Conservation (phyloP, 2,329 filamentous ascomycete genomes). For the Apiospora aurea region DNA sequence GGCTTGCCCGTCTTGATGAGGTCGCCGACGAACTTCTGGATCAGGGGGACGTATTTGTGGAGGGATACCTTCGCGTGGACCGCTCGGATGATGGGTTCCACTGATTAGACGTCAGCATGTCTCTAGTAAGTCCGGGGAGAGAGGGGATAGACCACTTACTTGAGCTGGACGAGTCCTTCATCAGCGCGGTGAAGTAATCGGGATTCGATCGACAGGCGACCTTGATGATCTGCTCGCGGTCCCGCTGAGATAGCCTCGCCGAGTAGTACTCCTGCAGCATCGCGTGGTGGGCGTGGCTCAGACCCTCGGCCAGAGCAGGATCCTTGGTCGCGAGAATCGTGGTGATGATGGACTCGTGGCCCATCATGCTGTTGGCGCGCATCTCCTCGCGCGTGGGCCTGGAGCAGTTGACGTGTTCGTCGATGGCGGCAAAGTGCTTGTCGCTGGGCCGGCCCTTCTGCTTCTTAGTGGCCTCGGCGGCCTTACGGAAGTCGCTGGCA, state of each 20-base stretch:
- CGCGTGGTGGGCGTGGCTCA: slow-evolving; percentile 67
- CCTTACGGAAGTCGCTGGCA: slow-evolving; percentile 71
- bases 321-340: slow-evolving; percentile 66
- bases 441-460: slow-evolving; percentile 64
- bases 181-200: slow-evolving; percentile 73
- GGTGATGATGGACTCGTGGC: slow-evolving; percentile 66
- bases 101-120: background rate
- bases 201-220: slow-evolving; percentile 73
- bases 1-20: slow-evolving; percentile 67
- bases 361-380: slow-evolving; percentile 60
- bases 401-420: slow-evolving; percentile 60
- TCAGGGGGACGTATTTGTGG: slow-evolving; percentile 70
- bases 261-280: slow-evolving; percentile 74
- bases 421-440: slow-evolving; percentile 67
- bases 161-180: slow-evolving; percentile 69
- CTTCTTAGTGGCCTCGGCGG: slow-evolving; percentile 69
- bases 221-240: slow-evolving; percentile 74
- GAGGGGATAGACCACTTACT: slow-evolving; percentile 57
- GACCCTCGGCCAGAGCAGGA: slow-evolving; percentile 49
- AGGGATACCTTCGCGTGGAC: slow-evolving; percentile 77
- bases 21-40: slow-evolving; percentile 74
- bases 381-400: slow-evolving; percentile 64
- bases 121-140: background rate
- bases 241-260: slow-evolving; percentile 73
- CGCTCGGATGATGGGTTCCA: slow-evolving; percentile 70